These are phyloP conservation scores for Talaromyces sp. DNA, from an alignment of 2,329 filamentous ascomycete species.

Conservation along the genomic window DNA sequence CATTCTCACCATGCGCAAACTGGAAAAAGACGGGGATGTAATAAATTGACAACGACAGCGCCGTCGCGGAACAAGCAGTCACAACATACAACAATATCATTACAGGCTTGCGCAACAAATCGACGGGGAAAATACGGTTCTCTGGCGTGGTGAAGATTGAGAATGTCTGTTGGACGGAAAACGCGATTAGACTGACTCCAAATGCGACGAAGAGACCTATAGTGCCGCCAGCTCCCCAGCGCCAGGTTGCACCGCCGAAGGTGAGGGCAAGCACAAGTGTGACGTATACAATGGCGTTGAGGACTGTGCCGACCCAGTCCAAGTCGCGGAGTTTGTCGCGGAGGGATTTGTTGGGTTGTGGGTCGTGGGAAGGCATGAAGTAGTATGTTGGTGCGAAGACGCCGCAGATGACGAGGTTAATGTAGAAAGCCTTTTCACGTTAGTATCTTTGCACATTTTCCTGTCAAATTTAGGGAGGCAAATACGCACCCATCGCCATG, in stretches of 20 bases:
- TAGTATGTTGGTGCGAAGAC: conserved; percentile 43
- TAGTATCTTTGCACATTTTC: background rate
- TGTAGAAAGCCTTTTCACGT: conserved; percentile 38
- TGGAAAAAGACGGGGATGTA: conserved; percentile 56
- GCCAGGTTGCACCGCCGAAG: conserved; percentile 50
- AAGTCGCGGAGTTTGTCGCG: conserved; percentile 18
- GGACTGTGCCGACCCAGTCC: conserved; percentile 26
- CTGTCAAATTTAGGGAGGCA: too few relatives aligned
- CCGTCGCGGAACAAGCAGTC: conserved; percentile 2
- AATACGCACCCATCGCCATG: conserved; percentile 26
- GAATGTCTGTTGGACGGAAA: conserved; percentile 38
- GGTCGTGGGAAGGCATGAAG: conserved; percentile 33
- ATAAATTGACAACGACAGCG: conserved; percentile 36
- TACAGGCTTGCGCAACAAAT: background rate
- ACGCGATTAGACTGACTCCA: conserved; percentile 44
- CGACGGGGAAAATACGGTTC: conserved; percentile 2
- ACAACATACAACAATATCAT: conserved; percentile 1
- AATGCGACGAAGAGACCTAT: conserved; percentile 51
- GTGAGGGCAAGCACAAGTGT: conserved; percentile 48
- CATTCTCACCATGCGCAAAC: conserved; percentile 45
- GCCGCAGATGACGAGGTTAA: conserved; percentile 53
- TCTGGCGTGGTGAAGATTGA: conserved; percentile 5
- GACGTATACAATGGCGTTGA: conserved; percentile 41
- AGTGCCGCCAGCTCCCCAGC: conserved; percentile 45
- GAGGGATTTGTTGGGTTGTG: conserved; percentile 23